Conservation (phyloP, 129 eudicot genomes). For the Glebionis coronaria region DNA sequence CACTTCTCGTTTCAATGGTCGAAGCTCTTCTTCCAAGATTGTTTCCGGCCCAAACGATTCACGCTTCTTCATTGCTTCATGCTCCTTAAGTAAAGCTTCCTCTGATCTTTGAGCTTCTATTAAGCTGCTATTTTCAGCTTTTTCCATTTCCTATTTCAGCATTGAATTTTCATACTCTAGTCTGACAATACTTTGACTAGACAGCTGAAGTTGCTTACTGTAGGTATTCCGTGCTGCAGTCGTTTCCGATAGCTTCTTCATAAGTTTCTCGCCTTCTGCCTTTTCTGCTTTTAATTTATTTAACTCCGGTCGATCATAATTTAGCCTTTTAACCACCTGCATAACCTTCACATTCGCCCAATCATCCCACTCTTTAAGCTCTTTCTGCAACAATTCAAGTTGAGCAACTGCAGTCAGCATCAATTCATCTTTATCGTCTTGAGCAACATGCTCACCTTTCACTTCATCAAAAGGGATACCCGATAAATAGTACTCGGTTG, state of each 20-base stretch:
- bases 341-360: constrained; percentile 62
- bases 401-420: constrained; percentile 32
- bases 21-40: constrained; percentile 40
- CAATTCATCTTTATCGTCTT: constrained; percentile 39
- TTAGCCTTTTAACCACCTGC: constrained; percentile 58
- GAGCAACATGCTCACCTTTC: constrained; percentile 39
- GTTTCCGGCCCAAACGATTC: constrained; percentile 36
- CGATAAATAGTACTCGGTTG: constrained; percentile 34
- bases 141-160: constrained; percentile 36
- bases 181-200: constrained; percentile 25
- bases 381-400: constrained; percentile 35
- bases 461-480: constrained; percentile 49
- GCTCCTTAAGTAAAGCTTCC: constrained; percentile 41
- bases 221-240: constrained; percentile 41
- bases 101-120: constrained; percentile 27
- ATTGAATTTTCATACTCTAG: too few relatives aligned
- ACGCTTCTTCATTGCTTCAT: constrained; percentile 33
- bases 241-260: constrained; percentile 53
- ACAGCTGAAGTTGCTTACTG: constrained; percentile 33
- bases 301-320: constrained; percentile 49
- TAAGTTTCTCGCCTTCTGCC: constrained; percentile 44
- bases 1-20: constrained; percentile 17
- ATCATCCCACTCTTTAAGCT: constrained; percentile 44
- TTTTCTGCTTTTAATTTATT: constrained; percentile 52
- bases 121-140: constrained; percentile 25